Percentiles rank a stretch among this genome's conserved stretches.
phyloP scores from a whole-genome alignment of 2,329 filamentous ascomycete genomes.

The Neurospora sp. region DNA sequence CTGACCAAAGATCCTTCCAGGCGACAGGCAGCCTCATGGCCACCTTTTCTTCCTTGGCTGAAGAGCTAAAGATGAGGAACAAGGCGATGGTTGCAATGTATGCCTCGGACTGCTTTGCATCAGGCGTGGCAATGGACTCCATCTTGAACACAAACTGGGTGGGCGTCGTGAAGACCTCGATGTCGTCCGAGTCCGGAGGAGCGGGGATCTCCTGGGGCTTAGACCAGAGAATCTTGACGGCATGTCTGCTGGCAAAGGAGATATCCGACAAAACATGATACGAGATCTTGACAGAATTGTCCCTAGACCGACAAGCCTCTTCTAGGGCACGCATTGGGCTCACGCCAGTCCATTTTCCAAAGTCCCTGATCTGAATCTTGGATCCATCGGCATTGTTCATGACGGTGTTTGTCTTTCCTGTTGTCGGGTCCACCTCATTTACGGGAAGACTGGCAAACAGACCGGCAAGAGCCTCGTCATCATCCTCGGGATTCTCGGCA shows the following conservation, averaged over 20 bases:
- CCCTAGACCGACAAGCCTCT: conserved; percentile 78
- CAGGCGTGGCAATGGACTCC: conserved; percentile 61
- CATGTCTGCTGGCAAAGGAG: conserved; percentile 65
- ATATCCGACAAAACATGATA: conserved; percentile 64
- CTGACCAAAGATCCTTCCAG: conserved; percentile 80
- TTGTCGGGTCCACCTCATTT: conserved; percentile 46
- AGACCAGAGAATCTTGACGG: conserved; percentile 67
- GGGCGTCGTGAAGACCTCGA: conserved; percentile 36
- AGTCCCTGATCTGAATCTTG: conserved; percentile 62
- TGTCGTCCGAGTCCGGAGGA: conserved; percentile 28
- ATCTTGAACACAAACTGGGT: conserved; percentile 61
- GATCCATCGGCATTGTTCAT: conserved; percentile 41
- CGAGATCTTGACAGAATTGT: conserved; percentile 55
- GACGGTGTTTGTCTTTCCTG: conserved; percentile 48
- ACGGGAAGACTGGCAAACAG: conserved; percentile 53
- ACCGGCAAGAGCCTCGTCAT: conserved; percentile 36
- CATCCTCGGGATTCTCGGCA: conserved; percentile 39
- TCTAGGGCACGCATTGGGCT: conserved; percentile 69
- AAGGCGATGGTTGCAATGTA: conserved; percentile 74
- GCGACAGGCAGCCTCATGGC: conserved; percentile 64
- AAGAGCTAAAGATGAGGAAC: conserved; percentile 71
- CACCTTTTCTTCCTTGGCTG: conserved; percentile 75
- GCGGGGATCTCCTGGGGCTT: conserved; percentile 50
- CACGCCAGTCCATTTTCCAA: conserved; percentile 72
- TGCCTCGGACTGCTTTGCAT: conserved; percentile 72